phyloP scores from a whole-genome alignment of 106 monocot genomes.

The Dioscorea zingiberensis region DNA sequence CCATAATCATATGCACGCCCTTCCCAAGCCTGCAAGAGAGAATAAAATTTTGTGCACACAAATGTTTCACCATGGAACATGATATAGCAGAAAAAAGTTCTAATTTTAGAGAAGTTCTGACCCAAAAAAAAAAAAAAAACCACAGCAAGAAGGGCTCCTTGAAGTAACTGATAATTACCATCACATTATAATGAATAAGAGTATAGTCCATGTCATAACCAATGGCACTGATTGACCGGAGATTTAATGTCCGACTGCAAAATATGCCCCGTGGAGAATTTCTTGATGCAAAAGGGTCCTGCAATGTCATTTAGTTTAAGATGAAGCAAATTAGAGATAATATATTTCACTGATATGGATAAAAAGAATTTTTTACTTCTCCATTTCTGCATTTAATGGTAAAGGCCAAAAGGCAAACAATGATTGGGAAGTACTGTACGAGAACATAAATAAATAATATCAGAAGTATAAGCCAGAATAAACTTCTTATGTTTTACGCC shows the following conservation, averaged over 20 bases:
- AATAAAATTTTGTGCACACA: not conserved
- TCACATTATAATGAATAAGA: slow-evolving; percentile 90
- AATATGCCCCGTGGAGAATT: slow-evolving; percentile 88
- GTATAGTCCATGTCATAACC: slow-evolving; percentile 99
- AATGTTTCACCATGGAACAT: slow-evolving; percentile 1
- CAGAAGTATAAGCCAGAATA: too few relatives aligned
- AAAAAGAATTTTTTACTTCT: too few relatives aligned
- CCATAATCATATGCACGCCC: slow-evolving; percentile 98
- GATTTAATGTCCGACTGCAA: slow-evolving; percentile 93
- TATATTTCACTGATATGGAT: too few relatives aligned
- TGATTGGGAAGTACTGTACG: too few relatives aligned
- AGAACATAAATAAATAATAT: too few relatives aligned
- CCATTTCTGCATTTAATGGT: too few relatives aligned
- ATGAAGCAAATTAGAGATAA: too few relatives aligned
- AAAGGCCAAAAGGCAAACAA: too few relatives aligned
- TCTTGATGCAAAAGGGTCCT: slow-evolving; percentile 66
- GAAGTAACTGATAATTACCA: slow-evolving; percentile 29
- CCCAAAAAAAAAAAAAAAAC: not conserved
- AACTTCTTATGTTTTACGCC: too few relatives aligned
- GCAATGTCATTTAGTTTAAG: slow-evolving; percentile 1
- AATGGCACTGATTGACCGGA: slow-evolving; percentile 86
- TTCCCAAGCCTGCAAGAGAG: slow-evolving; percentile 77
- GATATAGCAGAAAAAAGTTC: not conserved
- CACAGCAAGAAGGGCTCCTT: not conserved
- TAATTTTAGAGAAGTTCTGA: not conserved